These are phyloP conservation scores for Sugiyamaella novakii DNA, from an alignment of 1,139 yeast genomes.

Conservation along the genomic window DNA sequence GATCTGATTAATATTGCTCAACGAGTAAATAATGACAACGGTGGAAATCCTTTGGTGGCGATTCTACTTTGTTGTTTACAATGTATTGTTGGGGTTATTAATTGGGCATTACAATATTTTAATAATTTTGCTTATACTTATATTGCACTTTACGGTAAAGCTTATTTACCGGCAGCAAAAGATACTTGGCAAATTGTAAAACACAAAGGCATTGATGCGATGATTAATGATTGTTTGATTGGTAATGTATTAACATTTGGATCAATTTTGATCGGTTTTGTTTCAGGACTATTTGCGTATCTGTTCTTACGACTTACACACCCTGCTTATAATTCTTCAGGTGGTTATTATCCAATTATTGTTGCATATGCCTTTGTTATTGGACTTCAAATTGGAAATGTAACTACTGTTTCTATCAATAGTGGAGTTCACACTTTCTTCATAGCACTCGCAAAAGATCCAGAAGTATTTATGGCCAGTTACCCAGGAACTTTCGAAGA, in stretches of 20 bases:
- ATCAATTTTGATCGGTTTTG: conserved; percentile 67
- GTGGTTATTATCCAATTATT: conserved; percentile 73
- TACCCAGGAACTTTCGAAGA: conserved; percentile 77
- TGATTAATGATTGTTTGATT: conserved; percentile 81
- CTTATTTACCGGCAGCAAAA: conserved; percentile 72
- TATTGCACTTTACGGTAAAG: conserved; percentile 83
- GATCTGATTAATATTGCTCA: conserved; percentile 54
- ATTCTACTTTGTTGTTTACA: conserved; percentile 57
- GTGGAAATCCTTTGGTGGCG: conserved; percentile 58
- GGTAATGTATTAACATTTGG: conserved; percentile 75
- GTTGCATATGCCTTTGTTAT: conserved; percentile 77
- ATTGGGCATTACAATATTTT: conserved; percentile 82
- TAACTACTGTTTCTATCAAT: conserved; percentile 71
- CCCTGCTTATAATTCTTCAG: conserved; percentile 68
- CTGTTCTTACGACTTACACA: conserved; percentile 71
- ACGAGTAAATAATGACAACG: conserved; percentile 41
- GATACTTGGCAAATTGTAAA: conserved; percentile 80
- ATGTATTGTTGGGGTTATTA: conserved; percentile 62
- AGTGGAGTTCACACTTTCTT: conserved; percentile 87
- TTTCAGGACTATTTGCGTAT: conserved; percentile 68
- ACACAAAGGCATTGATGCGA: conserved; percentile 81
- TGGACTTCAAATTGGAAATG: conserved; percentile 73
- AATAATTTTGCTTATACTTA: conserved; percentile 90
- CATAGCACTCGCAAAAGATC: conserved; percentile 84
- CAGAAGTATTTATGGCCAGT: conserved; percentile 76